Evolutionary conservation across 441 rosid genomes (phyloP).

Genomic region (Aquilaria agallochum): DNA sequence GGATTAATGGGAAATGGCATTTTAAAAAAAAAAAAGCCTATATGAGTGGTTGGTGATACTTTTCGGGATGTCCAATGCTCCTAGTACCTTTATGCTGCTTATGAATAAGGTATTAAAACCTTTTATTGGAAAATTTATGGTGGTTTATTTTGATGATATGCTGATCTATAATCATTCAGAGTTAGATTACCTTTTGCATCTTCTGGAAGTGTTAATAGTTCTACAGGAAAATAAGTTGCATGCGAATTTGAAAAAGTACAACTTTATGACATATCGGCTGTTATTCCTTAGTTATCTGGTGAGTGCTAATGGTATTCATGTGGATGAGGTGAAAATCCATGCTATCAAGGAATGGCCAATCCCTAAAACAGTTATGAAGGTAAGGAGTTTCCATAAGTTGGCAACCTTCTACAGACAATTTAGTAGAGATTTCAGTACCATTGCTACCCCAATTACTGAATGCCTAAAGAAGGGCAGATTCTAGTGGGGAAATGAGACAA

Average conservation of each 20-base stretch:
- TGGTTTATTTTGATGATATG: background rate
- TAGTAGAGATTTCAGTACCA: background rate
- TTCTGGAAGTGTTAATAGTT: background rate
- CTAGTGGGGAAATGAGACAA: background rate
- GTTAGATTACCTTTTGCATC: background rate
- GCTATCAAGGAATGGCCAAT: background rate
- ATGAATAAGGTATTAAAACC: background rate
- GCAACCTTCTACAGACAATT: background rate
- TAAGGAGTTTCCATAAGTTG: background rate
- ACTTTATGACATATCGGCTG: background rate
- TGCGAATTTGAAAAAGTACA: background rate
- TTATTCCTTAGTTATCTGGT: background rate
- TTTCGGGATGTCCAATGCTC: too few relatives aligned
- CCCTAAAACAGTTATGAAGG: background rate
- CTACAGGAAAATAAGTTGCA: background rate
- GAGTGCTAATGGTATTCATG: background rate
- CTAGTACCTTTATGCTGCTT: background rate
- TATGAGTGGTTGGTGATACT: too few relatives aligned
- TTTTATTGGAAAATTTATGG: background rate
- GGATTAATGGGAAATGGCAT: background rate
- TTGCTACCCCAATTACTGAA: background rate
- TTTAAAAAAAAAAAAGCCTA: background rate
- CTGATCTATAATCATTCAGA: background rate
- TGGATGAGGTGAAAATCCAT: background rate
- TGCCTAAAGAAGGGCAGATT: too few relatives aligned